phyloP scores from a whole-genome alignment of 768 basidiomycete species.

The Boletus edulis region DNA sequence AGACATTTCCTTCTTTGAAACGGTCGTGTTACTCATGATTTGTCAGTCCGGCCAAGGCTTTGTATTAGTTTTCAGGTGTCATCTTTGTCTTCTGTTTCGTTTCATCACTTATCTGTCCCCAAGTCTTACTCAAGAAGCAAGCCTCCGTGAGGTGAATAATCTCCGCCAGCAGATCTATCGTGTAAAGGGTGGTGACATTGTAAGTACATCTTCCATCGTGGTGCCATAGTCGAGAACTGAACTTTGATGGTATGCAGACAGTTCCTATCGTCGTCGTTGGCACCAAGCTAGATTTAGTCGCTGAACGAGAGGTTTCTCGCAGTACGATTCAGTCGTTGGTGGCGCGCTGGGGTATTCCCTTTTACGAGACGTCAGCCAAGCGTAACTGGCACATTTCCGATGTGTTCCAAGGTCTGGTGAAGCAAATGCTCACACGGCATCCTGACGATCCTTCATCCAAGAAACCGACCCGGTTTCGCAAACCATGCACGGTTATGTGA shows the following conservation, averaged over 20 bases:
- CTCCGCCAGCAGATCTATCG: conserved; percentile 80
- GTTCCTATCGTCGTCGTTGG: conserved; percentile 86
- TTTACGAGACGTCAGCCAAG: conserved; percentile 89
- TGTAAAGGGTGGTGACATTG: conserved; percentile 69
- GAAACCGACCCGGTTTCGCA: conserved; percentile 26
- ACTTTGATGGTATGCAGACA: conserved; percentile 33
- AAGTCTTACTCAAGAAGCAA: conserved; percentile 81
- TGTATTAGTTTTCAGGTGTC: conserved; percentile 79
- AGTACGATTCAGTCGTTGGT: conserved; percentile 63
- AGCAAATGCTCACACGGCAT: conserved; percentile 69
- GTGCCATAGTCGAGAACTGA: conserved; percentile 1
- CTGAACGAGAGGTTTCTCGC: conserved; percentile 75
- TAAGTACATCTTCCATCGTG: conserved; percentile 29
- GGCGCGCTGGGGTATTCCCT: conserved; percentile 65
- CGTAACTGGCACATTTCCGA: conserved; percentile 77
- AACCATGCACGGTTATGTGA: conserved; percentile 41
- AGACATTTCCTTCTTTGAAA: neutral
- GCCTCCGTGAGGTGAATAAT: conserved; percentile 74
- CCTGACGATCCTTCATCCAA: conserved; percentile 43
- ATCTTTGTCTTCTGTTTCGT: neutral
- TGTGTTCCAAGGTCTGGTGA: conserved; percentile 74
- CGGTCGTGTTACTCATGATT: neutral
- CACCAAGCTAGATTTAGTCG: conserved; percentile 78
- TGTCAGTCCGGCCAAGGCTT: conserved; percentile 69
- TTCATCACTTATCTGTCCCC: neutral